A percentile compares a stretch with the other conserved stretches of the same genome.
Evolutionary conservation across 2,329 filamentous ascomycete genomes (phyloP).

Genomic region (Nemania diffusa): DNA sequence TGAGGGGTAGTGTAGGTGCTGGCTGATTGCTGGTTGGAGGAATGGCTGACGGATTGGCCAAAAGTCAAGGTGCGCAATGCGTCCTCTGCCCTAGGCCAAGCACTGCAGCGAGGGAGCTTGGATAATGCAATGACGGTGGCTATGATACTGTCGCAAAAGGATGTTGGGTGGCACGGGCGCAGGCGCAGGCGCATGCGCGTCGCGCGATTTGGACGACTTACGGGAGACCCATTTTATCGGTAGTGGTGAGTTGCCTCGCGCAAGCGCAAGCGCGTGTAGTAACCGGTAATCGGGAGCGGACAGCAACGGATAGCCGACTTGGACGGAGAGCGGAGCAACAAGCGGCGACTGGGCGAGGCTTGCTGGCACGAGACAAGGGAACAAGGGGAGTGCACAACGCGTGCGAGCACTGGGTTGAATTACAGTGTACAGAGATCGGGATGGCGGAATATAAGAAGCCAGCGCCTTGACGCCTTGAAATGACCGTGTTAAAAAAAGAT

Average conservation of each 20-base stretch:
- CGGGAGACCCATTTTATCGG: conserved; percentile 58
- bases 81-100: neutral
- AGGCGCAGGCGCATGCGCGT: conserved; percentile 31
- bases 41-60: neutral
- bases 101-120: neutral
- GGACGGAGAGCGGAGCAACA: conserved; percentile 10
- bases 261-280: conserved; percentile 21
- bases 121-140: neutral
- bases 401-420: neutral
- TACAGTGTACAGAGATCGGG: neutral
- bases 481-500: neutral
- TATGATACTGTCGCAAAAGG: neutral
- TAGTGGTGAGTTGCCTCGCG: conserved; percentile 36
- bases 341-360: conserved; percentile 15
- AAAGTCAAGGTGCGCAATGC: conserved; percentile 1
- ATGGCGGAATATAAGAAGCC: neutral
- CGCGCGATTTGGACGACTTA: conserved; percentile 52
- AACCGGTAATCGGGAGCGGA: conserved; percentile 5
- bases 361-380: conserved; percentile 12
- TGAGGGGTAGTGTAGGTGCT: neutral
- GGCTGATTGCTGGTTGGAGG: neutral
- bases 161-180: neutral
- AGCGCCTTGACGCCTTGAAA: neutral
- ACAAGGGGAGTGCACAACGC: neutral
- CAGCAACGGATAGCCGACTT: neutral